Evolutionary conservation across 176 grass and related monocot genomes (phyloP).

Genomic region (Miscanthus lutarioriparius): DNA sequence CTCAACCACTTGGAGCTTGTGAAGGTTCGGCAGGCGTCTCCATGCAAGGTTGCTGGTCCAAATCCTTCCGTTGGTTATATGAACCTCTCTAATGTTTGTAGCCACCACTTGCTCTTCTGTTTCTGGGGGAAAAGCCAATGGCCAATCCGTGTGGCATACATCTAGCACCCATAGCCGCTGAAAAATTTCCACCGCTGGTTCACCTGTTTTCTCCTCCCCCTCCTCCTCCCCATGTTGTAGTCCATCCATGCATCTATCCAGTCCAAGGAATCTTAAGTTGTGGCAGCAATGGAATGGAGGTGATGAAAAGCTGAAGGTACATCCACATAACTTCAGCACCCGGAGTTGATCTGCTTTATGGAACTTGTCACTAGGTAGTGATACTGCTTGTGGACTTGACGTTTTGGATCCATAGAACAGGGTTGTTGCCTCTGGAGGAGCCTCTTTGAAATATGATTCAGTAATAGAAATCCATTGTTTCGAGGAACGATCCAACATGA

Average conservation of each 20-base stretch:
- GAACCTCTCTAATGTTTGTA: constrained; percentile 5
- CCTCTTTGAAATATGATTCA: too few relatives aligned
- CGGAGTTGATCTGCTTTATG: not conserved
- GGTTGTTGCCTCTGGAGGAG: not conserved
- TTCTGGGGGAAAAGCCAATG: not conserved
- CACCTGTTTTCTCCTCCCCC: too few relatives aligned
- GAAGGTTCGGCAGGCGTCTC: not conserved
- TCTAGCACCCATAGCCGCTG: constrained; percentile 20
- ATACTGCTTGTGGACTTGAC: not conserved
- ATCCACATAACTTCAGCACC: not conserved
- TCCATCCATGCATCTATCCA: not conserved
- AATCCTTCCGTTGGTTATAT: not conserved
- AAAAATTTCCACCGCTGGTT: not conserved
- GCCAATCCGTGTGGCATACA: not conserved
- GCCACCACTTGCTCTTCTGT: not conserved
- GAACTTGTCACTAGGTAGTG: not conserved
- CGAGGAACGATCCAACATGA: not conserved
- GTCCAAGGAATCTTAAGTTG: constrained; percentile 21
- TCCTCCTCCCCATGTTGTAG: not conserved
- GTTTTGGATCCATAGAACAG: not conserved
- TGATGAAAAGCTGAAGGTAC: constrained; percentile 16
- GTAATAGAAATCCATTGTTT: not conserved
- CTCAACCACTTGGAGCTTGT: not conserved
- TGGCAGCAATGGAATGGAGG: constrained; percentile 6
- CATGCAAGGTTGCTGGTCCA: not conserved